phyloP scores from a whole-genome alignment of 495 filamentous ascomycete species.

The Xylaria cubensis region DNA sequence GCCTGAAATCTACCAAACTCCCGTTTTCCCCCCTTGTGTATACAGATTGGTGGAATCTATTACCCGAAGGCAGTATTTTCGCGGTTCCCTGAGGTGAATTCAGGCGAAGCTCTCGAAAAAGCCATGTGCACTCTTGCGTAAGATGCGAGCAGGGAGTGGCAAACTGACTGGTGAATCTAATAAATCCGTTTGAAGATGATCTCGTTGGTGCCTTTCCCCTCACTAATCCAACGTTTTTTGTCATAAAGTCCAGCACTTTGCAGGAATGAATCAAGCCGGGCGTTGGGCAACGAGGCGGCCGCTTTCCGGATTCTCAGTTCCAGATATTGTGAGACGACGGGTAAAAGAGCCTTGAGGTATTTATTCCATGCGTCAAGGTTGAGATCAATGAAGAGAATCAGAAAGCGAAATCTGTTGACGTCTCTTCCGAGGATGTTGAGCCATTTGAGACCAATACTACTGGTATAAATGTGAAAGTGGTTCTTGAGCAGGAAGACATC shows the following conservation, averaged over 20 bases:
- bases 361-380: constrained; percentile 10
- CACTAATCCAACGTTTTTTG: constrained; percentile 2
- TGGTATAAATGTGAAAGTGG: constrained; percentile 28
- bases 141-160: not conserved
- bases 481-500: constrained; percentile 27
- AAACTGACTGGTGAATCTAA: not conserved
- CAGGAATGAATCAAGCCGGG: constrained; percentile 1
- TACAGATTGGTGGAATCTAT: not conserved
- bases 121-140: not conserved
- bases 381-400: constrained; percentile 27
- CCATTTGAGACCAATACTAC: constrained; percentile 23
- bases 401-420: constrained; percentile 22
- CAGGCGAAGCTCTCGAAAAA: not conserved
- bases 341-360: constrained; percentile 22
- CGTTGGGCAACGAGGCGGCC: constrained; percentile 7
- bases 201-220: constrained; percentile 2
- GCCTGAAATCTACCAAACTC: not conserved
- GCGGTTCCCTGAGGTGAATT: not conserved
- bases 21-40: not conserved
- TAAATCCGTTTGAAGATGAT: constrained; percentile 22
- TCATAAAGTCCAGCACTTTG: constrained; percentile 13
- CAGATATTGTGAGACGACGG: constrained; percentile 1
- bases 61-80: not conserved
- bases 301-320: constrained; percentile 21
- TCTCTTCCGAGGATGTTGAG: constrained; percentile 20